Percentiles rank a stretch among this genome's conserved stretches.
Evolutionary conservation across 1,284 basidiomycete genomes (phyloP).

Genomic region (Marasmius oreades): DNA sequence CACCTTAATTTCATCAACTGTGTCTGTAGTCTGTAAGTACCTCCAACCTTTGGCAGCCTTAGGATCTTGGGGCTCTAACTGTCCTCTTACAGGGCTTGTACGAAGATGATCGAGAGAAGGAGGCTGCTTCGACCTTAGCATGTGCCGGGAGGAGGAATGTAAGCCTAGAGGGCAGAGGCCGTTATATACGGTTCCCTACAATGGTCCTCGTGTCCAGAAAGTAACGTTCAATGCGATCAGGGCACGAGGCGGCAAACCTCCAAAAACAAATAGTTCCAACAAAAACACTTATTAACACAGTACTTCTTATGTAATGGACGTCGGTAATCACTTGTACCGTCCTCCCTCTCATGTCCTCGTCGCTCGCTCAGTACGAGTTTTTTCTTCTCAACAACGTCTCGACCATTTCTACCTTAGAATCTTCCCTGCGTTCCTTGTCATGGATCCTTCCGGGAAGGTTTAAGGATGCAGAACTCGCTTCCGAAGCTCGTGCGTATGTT

Average conservation of each 20-base stretch:
- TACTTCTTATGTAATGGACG: no score
- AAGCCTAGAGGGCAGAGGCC: conserved; percentile 1
- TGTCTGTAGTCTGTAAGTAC: conserved; percentile 71
- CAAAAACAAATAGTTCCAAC: background rate
- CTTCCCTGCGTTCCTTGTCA: conserved; percentile 82
- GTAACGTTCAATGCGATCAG: conserved; percentile 3
- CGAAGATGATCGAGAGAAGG: conserved; percentile 50
- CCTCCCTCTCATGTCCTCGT: conserved; percentile 18
- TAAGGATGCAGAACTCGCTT: conserved; percentile 93
- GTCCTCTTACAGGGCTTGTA: conserved; percentile 64
- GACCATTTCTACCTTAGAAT: conserved; percentile 85
- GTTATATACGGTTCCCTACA: conserved; percentile 4
- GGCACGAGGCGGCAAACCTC: background rate
- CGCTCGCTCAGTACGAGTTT: conserved; percentile 67
- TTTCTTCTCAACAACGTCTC: conserved; percentile 82
- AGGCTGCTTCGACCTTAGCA: conserved; percentile 18
- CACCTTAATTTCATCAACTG: conserved; percentile 68
- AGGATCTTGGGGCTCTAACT: conserved; percentile 60
- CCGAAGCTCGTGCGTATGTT: conserved; percentile 77
- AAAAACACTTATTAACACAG: no score
- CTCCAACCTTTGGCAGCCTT: conserved; percentile 56
- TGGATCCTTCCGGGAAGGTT: conserved; percentile 96
- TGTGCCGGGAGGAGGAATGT: conserved; percentile 19
- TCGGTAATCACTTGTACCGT: background rate
- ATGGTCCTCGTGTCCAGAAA: background rate